A percentile compares a stretch with the other conserved stretches of the same genome.
phyloP scores from a whole-genome alignment of 306 rosid genomes.

The Aeschynomene evenia region DNA sequence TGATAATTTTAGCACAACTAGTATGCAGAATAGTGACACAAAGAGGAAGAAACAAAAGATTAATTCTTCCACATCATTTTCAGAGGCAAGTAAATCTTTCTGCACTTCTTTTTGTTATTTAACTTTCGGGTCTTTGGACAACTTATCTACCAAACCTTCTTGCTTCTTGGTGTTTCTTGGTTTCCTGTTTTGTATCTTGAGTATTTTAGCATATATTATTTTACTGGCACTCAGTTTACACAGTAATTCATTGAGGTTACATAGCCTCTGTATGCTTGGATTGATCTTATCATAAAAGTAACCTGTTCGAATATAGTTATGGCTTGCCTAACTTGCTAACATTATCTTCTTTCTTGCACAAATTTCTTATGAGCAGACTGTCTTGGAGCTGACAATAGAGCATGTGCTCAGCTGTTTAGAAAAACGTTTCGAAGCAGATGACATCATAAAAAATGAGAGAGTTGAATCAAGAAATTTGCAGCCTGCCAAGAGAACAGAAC shows the following conservation, averaged over 20 bases:
- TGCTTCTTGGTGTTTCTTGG: conserved; percentile 2
- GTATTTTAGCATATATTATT: not conserved
- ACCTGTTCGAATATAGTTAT: conserved; percentile 18
- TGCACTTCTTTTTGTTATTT: not conserved
- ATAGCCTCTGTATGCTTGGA: not conserved
- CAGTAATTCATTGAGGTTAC: conserved; percentile 11
- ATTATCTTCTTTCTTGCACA: not conserved
- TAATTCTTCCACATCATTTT: conserved; percentile 47
- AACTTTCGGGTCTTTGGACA: not conserved
- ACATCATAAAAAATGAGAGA: conserved; percentile 28
- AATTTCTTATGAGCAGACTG: conserved; percentile 38
- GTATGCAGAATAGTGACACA: conserved; percentile 25
- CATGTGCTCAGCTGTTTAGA: conserved; percentile 59
- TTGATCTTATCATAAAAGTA: conserved; percentile 4
- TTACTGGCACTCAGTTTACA: not conserved
- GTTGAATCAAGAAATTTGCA: conserved; percentile 31
- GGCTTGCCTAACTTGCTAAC: conserved; percentile 18
- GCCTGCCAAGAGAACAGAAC: conserved; percentile 36
- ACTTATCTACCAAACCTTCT: not conserved
- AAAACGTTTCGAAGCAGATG: conserved; percentile 51
- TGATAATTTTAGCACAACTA: conserved; percentile 43
- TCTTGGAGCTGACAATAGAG: conserved; percentile 57
- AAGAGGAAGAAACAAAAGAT: conserved; percentile 36
- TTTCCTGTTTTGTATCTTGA: not conserved
- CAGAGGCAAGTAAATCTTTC: conserved; percentile 55